Evolutionary conservation across 1,139 yeast genomes (phyloP).

Genomic region (Pichiaceae sp.): DNA sequence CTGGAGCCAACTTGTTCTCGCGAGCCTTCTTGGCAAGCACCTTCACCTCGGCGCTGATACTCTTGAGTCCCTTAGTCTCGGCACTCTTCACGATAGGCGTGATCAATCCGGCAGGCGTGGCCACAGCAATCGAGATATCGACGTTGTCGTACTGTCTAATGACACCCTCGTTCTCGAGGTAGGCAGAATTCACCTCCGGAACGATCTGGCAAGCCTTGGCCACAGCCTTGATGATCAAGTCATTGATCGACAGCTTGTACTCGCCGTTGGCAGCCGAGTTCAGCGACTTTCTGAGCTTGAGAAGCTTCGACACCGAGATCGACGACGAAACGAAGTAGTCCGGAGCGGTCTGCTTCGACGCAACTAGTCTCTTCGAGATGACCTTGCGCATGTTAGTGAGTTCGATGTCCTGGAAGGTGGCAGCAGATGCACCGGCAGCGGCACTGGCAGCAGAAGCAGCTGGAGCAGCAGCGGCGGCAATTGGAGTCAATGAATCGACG

Average conservation of each 20-base stretch:
- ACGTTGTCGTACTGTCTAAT: constrained; percentile 88
- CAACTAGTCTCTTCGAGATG: constrained; percentile 80
- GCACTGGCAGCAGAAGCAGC: constrained; percentile 32
- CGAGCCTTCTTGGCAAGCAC: constrained; percentile 96
- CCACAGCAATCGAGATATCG: constrained; percentile 97
- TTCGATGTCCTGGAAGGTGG: constrained; percentile 73
- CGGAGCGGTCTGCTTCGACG: constrained; percentile 83
- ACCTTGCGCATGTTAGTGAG: constrained; percentile 89
- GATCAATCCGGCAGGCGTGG: constrained; percentile 94
- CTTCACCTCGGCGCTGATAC: constrained; percentile 78
- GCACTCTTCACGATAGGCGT: constrained; percentile 93
- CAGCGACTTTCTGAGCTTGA: constrained; percentile 86
- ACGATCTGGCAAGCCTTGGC: constrained; percentile 85
- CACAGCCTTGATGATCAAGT: constrained; percentile 87
- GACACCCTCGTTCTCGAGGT: constrained; percentile 84
- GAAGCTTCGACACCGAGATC: constrained; percentile 78
- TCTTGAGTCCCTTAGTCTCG: constrained; percentile 73
- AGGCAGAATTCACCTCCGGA: constrained; percentile 90
- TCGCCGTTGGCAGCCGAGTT: constrained; percentile 81
- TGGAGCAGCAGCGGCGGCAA: constrained; percentile 25
- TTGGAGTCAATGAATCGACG: constrained; percentile 49
- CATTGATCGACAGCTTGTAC: constrained; percentile 90
- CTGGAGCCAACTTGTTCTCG: constrained; percentile 84
- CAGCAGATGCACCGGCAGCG: constrained; percentile 43
- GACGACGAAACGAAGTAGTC: constrained; percentile 86